These are phyloP conservation scores for Aspergillus sparsus DNA, from an alignment of 495 filamentous ascomycete species.

Conservation along the genomic window DNA sequence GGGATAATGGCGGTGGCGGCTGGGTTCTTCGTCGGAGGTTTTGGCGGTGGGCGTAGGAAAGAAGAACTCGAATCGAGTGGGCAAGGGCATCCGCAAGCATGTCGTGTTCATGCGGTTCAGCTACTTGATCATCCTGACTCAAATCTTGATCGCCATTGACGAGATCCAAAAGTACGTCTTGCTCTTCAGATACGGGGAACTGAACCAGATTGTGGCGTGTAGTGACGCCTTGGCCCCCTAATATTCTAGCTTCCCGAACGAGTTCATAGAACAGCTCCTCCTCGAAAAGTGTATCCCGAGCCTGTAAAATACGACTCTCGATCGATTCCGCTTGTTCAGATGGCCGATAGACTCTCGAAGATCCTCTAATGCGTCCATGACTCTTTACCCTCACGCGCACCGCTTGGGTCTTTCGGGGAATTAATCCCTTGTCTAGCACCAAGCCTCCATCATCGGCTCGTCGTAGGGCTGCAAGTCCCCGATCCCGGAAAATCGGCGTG, in stretches of 20 bases:
- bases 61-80: conserved; percentile 64
- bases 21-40: conserved; percentile 64
- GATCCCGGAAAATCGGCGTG: conserved; percentile 70
- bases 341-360: conserved; percentile 43
- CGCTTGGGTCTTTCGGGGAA: conserved; percentile 55
- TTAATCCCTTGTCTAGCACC: conserved; percentile 67
- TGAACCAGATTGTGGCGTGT: conserved; percentile 57
- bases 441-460: conserved; percentile 73
- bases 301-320: conserved; percentile 72
- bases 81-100: conserved; percentile 57
- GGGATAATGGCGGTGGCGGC: conserved; percentile 58
- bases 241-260: conserved; percentile 70
- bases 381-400: conserved; percentile 62
- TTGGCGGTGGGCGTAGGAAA: conserved; percentile 70
- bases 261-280: conserved; percentile 95
- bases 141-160: conserved; percentile 55
- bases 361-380: conserved; percentile 41
- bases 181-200: conserved; percentile 54
- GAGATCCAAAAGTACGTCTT: conserved; percentile 65
- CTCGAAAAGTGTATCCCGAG: conserved; percentile 84
- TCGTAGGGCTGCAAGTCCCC: conserved; percentile 74
- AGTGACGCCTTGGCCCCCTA: conserved; percentile 66
- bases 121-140: conserved; percentile 13
- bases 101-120: conserved; percentile 27
- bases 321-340: conserved; percentile 38